These are phyloP conservation scores for Aspergillus flavus DNA, from an alignment of 2,329 filamentous ascomycete species.

Conservation along the genomic window DNA sequence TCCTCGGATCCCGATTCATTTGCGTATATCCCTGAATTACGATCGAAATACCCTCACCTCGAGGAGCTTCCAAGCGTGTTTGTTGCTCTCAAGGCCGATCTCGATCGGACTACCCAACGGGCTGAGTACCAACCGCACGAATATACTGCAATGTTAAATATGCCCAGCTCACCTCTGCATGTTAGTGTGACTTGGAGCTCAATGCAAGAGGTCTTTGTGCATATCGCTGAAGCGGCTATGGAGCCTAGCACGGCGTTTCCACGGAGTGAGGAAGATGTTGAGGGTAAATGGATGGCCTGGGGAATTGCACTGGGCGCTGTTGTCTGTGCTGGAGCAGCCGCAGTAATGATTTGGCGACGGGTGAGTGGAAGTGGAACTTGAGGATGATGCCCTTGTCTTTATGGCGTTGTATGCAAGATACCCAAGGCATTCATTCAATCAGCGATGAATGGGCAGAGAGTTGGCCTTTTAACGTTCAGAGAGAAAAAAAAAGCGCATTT, in stretches of 20 bases:
- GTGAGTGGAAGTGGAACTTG: constrained; percentile 40
- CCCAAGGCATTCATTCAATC: neutral
- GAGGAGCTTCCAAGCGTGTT: constrained; percentile 91
- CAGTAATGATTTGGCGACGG: constrained; percentile 63
- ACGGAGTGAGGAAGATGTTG: constrained; percentile 78
- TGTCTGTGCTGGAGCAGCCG: constrained; percentile 60
- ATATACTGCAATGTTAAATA: constrained; percentile 81
- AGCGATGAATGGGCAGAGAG: neutral
- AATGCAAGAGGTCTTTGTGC: constrained; percentile 91
- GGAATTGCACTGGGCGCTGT: constrained; percentile 81
- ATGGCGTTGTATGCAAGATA: constrained; percentile 7
- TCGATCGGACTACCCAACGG: constrained; percentile 94
- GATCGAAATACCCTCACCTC: constrained; percentile 77
- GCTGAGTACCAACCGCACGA: constrained; percentile 89
- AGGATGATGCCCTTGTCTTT: constrained; percentile 4
- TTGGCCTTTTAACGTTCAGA: neutral
- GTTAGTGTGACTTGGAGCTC: constrained; percentile 94
- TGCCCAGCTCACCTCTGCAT: constrained; percentile 83
- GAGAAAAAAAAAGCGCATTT: neutral
- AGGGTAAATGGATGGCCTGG: constrained; percentile 78
- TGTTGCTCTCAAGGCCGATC: constrained; percentile 90
- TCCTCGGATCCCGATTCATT: constrained; percentile 97
- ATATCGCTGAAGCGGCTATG: constrained; percentile 86
- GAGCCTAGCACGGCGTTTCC: constrained; percentile 88
- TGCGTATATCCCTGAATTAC: constrained; percentile 81